These are phyloP conservation scores for Epichloe bromicola DNA, from an alignment of 2,329 filamentous ascomycete genomes.

Conservation along the genomic window DNA sequence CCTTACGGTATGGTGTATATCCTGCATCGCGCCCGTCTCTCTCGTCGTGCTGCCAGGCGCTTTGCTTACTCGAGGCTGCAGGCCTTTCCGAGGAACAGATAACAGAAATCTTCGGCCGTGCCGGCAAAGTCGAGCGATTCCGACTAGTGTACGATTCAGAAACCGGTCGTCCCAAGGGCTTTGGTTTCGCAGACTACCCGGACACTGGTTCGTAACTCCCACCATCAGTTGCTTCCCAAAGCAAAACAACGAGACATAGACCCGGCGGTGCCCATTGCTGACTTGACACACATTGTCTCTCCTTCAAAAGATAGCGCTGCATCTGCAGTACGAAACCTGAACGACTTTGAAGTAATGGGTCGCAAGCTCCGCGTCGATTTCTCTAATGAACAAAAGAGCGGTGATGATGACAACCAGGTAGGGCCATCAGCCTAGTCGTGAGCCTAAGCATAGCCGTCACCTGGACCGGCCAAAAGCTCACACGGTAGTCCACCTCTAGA, in stretches of 20 bases:
- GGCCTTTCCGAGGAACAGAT: conserved; percentile 95
- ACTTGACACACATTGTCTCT: conserved; percentile 12
- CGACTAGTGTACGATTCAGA: conserved; percentile 91
- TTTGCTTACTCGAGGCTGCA: conserved; percentile 25
- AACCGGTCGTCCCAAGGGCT: conserved; percentile 87
- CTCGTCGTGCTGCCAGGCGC: not conserved
- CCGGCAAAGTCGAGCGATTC: conserved; percentile 83
- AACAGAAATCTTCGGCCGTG: conserved; percentile 80
- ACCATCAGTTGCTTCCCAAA: not conserved
- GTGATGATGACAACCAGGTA: conserved; percentile 36
- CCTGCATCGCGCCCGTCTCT: not conserved
- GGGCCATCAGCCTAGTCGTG: not conserved
- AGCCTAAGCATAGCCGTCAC: not conserved
- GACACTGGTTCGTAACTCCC: conserved; percentile 53
- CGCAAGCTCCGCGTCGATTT: conserved; percentile 92
- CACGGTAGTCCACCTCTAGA: conserved; percentile 1
- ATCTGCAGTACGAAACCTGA: conserved; percentile 87
- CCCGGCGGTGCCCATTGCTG: not conserved
- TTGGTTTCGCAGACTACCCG: conserved; percentile 91
- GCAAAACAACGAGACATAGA: not conserved
- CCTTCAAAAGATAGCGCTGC: conserved; percentile 54
- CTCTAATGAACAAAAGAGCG: conserved; percentile 76
- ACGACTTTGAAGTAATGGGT: conserved; percentile 91
- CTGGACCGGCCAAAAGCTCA: not conserved
- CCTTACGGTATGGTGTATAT: conserved; percentile 50